phyloP scores from a whole-genome alignment of 306 rosid species.

The Glycyrrhiza uralensis region DNA sequence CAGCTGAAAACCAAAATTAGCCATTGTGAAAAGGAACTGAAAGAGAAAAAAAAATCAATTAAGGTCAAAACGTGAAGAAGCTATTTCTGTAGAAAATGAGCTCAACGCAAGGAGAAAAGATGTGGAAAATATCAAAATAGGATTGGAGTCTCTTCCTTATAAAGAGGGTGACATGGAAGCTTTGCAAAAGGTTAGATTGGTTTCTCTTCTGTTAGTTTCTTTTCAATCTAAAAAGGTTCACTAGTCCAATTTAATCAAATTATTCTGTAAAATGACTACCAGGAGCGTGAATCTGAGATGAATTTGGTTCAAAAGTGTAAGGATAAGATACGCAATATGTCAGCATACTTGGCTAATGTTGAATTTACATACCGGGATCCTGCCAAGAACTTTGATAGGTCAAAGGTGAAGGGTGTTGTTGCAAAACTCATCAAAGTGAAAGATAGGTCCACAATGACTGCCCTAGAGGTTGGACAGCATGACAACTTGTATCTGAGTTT shows the following conservation, averaged over 20 bases:
- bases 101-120: conserved; percentile 56
- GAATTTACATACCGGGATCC: conserved; percentile 82
- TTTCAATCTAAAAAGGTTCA: conserved; percentile 12
- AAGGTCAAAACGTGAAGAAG: conserved; percentile 82
- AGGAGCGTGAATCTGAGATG: conserved; percentile 76
- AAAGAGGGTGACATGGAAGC: conserved; percentile 84
- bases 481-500: background rate
- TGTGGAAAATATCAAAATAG: conserved; percentile 53
- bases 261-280: conserved; percentile 20
- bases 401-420: conserved; percentile 93
- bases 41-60: conserved; percentile 71
- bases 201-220: conserved; percentile 27
- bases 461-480: conserved; percentile 73
- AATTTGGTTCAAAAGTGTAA: conserved; percentile 70
- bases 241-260: conserved; percentile 6
- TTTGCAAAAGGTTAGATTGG: conserved; percentile 62
- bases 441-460: conserved; percentile 79
- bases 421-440: conserved; percentile 91
- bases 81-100: conserved; percentile 75
- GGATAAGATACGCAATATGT: conserved; percentile 79
- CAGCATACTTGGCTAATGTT: conserved; percentile 70
- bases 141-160: conserved; percentile 69
- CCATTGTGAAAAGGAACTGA: conserved; percentile 80
- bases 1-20: conserved; percentile 77
- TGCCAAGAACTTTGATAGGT: conserved; percentile 76